Evolutionary conservation across 2,329 filamentous ascomycete genomes (phyloP).

Genomic region (Apiospora kogelbergensis): DNA sequence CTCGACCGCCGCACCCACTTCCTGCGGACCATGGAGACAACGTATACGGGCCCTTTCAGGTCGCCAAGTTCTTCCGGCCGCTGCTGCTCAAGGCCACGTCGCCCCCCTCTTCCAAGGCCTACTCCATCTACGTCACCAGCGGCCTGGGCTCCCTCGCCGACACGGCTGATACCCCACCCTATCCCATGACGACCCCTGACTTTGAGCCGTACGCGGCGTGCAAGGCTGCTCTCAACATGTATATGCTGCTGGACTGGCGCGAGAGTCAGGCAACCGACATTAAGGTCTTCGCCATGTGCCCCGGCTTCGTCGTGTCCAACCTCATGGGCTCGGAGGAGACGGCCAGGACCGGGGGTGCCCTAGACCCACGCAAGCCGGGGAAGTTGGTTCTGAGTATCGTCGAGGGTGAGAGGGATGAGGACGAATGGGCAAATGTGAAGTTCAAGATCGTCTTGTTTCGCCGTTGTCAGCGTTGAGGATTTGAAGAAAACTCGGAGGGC

Average conservation of each 20-base stretch:
- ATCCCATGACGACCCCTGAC: conserved; percentile 41
- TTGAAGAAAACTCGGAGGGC: neutral
- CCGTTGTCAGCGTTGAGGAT: neutral
- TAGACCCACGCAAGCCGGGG: conserved; percentile 35
- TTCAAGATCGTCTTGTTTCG: neutral
- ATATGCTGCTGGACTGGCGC: conserved; percentile 44
- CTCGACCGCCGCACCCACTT: conserved; percentile 41
- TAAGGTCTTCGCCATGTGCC: conserved; percentile 40
- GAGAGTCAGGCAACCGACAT: conserved; percentile 39
- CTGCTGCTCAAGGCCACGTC: conserved; percentile 42
- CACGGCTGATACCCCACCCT: conserved; percentile 18
- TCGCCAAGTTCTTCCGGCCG: conserved; percentile 41
- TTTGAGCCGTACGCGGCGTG: conserved; percentile 33
- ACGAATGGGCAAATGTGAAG: conserved; percentile 22
- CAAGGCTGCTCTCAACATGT: conserved; percentile 48
- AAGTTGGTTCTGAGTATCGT: conserved; percentile 38
- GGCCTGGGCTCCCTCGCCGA: conserved; percentile 35
- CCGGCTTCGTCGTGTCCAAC: conserved; percentile 42
- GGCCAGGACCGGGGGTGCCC: conserved; percentile 24
- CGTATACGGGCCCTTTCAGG: conserved; percentile 43
- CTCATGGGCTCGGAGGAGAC: conserved; percentile 28
- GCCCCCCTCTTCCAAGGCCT: conserved; percentile 38
- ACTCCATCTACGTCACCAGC: conserved; percentile 46
- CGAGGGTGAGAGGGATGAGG: conserved; percentile 39
- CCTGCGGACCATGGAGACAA: conserved; percentile 52